Base-by-base conservation (phyloP, 768 basidiomycete genomes). In the Suillus bovinus region DNA sequence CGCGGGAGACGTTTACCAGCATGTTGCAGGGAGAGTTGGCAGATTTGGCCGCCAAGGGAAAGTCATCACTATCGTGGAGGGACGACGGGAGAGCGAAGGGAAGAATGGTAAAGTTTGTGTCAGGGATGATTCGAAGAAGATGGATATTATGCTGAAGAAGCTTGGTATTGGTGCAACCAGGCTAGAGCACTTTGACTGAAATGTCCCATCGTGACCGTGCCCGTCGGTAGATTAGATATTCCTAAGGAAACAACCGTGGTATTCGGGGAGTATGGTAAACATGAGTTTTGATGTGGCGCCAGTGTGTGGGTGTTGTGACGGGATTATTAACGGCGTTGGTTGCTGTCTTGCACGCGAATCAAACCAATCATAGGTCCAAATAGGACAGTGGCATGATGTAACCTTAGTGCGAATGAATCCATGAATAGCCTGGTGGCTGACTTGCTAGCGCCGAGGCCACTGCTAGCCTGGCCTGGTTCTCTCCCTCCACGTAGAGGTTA, bases 11-110 rank as follows among this genome's bases (percentile, higher is more conserved):
- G 79, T 78, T 44, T 93, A 93, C 70, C 63, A 86, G 66, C 91
- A 93, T 68, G 75, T 87, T 46, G 85, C 88, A 6, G 91, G 91
- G 16, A 84, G 91, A 14, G 88, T 87, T n/a, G 89, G 90, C 24
- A 81, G 90, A 62, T 88, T 90, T 70, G 86, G 87, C 50, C 73
- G 82, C 47, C 74, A 72, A 24, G 90, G 90, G 17, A 88, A 84
- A 73, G 88, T 91, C 58, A 78, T 93, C 61, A 85, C 80, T 31
- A 77, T 91, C 42, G 72, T 92, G 39, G 81, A 83, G 53, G 76
- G 68, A 63, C 61, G 62, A 27, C 63, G 74, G 59, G 76, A 69
- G 42, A 75, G 69, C 60, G 72, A 70, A 53, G 61, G 31, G 54
- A 69, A 62, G n/a, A 72, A 73, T 33, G 73, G 69, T 41, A 70